These are phyloP conservation scores for Tolypocladium paradoxum DNA, from an alignment of 2,329 filamentous ascomycete genomes.

Conservation along the genomic window DNA sequence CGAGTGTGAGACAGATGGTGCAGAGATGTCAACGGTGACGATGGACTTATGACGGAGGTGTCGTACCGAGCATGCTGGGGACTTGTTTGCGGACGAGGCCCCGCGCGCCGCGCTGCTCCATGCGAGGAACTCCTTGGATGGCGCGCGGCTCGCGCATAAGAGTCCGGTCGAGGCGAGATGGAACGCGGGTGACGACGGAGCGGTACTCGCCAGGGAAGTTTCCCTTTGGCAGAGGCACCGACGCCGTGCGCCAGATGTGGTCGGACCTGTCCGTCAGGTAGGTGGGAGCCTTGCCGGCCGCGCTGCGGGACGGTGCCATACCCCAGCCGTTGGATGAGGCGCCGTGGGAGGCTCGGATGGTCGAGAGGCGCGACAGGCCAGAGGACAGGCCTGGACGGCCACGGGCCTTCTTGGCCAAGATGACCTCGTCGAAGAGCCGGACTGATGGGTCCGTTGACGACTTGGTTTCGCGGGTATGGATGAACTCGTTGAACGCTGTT, in stretches of 20 bases:
- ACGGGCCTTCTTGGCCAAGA: slow-evolving; percentile 62
- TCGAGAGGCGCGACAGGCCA: slow-evolving; percentile 51
- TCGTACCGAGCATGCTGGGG: slow-evolving; percentile 33
- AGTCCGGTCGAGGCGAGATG: slow-evolving; percentile 71
- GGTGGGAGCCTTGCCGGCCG: slow-evolving; percentile 33
- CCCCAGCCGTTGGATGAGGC: slow-evolving; percentile 29
- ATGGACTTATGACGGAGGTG: slow-evolving; percentile 25
- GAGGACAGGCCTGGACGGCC: slow-evolving; percentile 56
- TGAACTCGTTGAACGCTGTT: slow-evolving; percentile 64
- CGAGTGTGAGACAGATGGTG: background rate
- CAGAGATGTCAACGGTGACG: background rate
- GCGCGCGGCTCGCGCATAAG: slow-evolving; percentile 88
- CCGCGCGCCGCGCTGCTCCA: slow-evolving; percentile 38
- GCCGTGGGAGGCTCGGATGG: slow-evolving; percentile 46
- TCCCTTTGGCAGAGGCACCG: slow-evolving; percentile 47
- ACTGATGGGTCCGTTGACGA: slow-evolving; percentile 52
- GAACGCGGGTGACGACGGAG: slow-evolving; percentile 52
- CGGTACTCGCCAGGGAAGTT: slow-evolving; percentile 55
- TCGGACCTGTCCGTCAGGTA: slow-evolving; percentile 66
- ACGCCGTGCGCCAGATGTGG: slow-evolving; percentile 66
- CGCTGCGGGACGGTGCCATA: slow-evolving; percentile 21
- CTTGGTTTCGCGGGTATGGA: slow-evolving; percentile 66
- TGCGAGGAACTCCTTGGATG: slow-evolving; percentile 74
- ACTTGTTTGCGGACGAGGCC: slow-evolving; percentile 48
- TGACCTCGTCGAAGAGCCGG: slow-evolving; percentile 74